Evolutionary conservation across 768 basidiomycete genomes (phyloP).

Genomic region (Russula earlei): DNA sequence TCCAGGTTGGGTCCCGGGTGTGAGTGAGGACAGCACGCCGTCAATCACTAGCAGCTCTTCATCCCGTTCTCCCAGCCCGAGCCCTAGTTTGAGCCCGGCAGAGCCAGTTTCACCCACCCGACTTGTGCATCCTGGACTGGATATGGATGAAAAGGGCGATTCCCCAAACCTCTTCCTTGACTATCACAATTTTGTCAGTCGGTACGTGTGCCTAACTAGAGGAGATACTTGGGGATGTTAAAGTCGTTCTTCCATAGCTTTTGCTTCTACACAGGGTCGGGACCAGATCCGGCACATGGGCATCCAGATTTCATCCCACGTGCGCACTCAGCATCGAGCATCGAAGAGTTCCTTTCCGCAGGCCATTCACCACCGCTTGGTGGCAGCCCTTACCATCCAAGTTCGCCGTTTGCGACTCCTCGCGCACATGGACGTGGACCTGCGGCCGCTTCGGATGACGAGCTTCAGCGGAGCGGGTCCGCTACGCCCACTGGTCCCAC

Average conservation of each 20-base stretch:
- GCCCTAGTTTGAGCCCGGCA: conserved; percentile 5
- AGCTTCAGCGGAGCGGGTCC: conserved; percentile 15
- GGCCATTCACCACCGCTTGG: conserved; percentile 13
- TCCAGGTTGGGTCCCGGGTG: background rate
- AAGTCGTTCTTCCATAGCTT: conserved; percentile 37
- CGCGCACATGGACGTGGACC: conserved; percentile 5
- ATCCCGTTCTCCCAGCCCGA: conserved; percentile 14
- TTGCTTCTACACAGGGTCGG: conserved; percentile 71
- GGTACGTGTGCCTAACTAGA: conserved; percentile 34
- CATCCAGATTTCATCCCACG: conserved; percentile 30
- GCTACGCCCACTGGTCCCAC: conserved; percentile 13
- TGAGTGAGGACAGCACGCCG: conserved; percentile 16
- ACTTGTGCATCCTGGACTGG: background rate
- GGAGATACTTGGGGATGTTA: background rate
- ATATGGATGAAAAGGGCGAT: background rate
- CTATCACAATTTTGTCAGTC: conserved; percentile 56
- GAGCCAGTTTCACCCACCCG: background rate
- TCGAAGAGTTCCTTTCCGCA: conserved; percentile 39
- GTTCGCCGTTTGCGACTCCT: conserved; percentile 13
- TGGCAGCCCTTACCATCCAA: background rate
- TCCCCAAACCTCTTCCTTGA: conserved; percentile 18
- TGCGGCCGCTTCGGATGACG: conserved; percentile 9
- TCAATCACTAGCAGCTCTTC: conserved; percentile 15
- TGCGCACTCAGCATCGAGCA: conserved; percentile 43
- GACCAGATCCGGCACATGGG: background rate